phyloP scores from a whole-genome alignment of 1,284 basidiomycete species.

The Moesziomyces antarcticus region DNA sequence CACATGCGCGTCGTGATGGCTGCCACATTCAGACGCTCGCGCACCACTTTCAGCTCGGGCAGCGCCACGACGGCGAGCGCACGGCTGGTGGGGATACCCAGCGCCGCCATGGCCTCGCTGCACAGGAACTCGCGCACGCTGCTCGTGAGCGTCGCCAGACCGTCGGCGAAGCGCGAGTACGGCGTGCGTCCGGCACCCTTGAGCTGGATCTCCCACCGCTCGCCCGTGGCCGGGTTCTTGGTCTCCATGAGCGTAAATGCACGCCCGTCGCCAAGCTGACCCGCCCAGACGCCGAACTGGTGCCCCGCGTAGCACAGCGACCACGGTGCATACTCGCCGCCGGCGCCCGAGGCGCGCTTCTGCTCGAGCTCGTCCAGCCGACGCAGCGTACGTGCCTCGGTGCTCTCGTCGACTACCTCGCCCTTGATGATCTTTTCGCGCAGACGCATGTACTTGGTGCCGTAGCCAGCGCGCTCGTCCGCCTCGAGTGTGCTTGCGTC shows the following conservation, averaged over 20 bases:
- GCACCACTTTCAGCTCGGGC: slow-evolving; percentile 78
- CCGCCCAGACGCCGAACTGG: slow-evolving; percentile 92
- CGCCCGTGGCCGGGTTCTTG: slow-evolving; percentile 70
- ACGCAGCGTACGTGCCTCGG: slow-evolving; percentile 21
- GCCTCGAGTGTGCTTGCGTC: slow-evolving; percentile 16
- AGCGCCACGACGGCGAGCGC: slow-evolving; percentile 83
- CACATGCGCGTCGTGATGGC: slow-evolving; percentile 86
- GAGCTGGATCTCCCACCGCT: slow-evolving; percentile 80
- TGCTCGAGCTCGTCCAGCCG: slow-evolving; percentile 42
- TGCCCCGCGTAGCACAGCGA: slow-evolving; percentile 66
- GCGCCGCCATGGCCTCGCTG: slow-evolving; percentile 81
- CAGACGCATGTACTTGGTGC: slow-evolving; percentile 46
- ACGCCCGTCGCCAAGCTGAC: slow-evolving; percentile 95
- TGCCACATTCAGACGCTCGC: slow-evolving; percentile 83
- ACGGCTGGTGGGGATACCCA: slow-evolving; percentile 88
- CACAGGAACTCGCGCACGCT: slow-evolving; percentile 84
- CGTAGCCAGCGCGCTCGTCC: slow-evolving; percentile 36
- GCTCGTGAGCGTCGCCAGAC: slow-evolving; percentile 88
- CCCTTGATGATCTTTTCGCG: slow-evolving; percentile 38
- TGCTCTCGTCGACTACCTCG: slow-evolving; percentile 24
- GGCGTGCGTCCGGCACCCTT: slow-evolving; percentile 95
- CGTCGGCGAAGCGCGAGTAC: slow-evolving; percentile 89
- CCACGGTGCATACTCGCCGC: slow-evolving; percentile 54
- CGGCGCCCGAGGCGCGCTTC: slow-evolving; percentile 17
- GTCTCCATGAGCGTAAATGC: slow-evolving; percentile 85